These are phyloP conservation scores for Knoxdaviesia proteae DNA, from an alignment of 2,329 filamentous ascomycete genomes.

Conservation along the genomic window DNA sequence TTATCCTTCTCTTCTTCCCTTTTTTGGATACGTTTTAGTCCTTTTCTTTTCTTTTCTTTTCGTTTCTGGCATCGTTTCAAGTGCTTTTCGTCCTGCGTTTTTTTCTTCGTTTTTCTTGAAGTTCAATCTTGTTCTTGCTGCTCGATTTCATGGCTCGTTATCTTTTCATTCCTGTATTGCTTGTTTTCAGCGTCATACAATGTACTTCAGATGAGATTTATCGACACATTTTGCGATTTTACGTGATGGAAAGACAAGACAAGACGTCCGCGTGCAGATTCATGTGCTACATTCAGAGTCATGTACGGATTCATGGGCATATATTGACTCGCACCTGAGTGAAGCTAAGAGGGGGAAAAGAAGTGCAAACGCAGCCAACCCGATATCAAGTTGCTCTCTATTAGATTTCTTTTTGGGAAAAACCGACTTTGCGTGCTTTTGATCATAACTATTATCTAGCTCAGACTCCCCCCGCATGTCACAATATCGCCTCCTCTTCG, in stretches of 20 bases:
- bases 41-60: constrained; percentile 2
- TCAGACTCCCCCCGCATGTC: constrained; percentile 1
- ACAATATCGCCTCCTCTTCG: constrained; percentile 8
- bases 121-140: neutral
- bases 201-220: neutral
- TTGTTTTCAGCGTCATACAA: neutral
- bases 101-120: neutral
- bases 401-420: neutral
- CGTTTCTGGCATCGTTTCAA: neutral
- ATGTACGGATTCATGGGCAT: neutral
- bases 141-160: neutral
- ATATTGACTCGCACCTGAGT: neutral
- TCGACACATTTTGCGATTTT: neutral
- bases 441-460: neutral
- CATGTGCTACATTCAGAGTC: neutral
- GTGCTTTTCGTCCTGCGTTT: neutral
- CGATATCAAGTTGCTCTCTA: neutral
- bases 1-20: constrained; percentile 1
- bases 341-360: neutral
- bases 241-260: neutral
- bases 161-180: neutral
- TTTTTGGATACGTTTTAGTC: constrained; percentile 1
- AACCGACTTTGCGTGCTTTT: neutral
- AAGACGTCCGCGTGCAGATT: neutral
- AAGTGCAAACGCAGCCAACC: neutral